These are phyloP conservation scores for Penicilliopsis zonata DNA, from an alignment of 495 filamentous ascomycete genomes.

Conservation along the genomic window DNA sequence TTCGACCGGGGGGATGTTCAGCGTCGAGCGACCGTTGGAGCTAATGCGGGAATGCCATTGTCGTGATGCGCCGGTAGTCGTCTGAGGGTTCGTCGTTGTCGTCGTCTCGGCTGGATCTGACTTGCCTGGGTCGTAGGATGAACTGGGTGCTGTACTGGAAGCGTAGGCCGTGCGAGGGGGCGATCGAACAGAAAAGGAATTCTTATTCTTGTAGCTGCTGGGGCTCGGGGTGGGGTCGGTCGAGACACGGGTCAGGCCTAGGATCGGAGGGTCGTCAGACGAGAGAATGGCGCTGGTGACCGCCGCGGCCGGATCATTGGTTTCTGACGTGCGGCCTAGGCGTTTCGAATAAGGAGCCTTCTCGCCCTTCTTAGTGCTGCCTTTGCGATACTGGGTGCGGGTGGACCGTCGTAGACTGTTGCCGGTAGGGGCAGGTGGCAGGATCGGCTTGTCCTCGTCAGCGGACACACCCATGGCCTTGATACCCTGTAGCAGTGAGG, in stretches of 20 bases:
- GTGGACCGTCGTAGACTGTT: conserved; percentile 80
- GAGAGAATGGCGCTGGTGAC: too few species aligned
- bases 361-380: conserved; percentile 72
- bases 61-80: too few species aligned
- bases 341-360: conserved; percentile 67
- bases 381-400: conserved; percentile 81
- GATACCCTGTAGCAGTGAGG: conserved; percentile 19
- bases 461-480: conserved; percentile 35
- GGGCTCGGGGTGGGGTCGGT: conserved; percentile 61
- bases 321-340: conserved; percentile 45
- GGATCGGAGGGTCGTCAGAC: conserved; percentile 33
- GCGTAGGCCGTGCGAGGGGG: conserved; percentile 11
- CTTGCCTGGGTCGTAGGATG: conserved; percentile 13
- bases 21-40: conserved; percentile 36
- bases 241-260: conserved; percentile 54
- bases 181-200: conserved; percentile 13
- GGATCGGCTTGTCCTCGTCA: conserved; percentile 80
- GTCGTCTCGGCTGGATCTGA: conserved; percentile 4
- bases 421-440: conserved; percentile 59
- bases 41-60: conserved; percentile 32
- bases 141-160: conserved; percentile 9
- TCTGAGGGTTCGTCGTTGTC: conserved; percentile 14
- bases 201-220: conserved; percentile 10
- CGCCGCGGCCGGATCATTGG: conserved; percentile 41
- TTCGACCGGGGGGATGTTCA: conserved; percentile 20